phyloP scores from a whole-genome alignment of 345 rosid species.

The Hibiscus trionum region DNA sequence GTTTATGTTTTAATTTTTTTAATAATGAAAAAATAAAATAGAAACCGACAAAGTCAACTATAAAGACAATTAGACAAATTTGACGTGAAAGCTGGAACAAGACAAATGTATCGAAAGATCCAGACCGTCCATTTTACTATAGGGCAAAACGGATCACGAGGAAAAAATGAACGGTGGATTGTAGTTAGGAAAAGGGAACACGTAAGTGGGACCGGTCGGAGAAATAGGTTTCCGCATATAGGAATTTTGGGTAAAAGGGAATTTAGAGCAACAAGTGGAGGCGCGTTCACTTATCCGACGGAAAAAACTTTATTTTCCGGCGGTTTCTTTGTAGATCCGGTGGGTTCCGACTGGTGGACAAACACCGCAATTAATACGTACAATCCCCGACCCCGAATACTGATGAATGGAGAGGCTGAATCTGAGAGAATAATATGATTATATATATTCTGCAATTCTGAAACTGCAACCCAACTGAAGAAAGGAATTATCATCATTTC shows the following conservation, averaged over 20 bases:
- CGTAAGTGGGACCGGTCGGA: conserved; percentile 13
- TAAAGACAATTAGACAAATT: not conserved
- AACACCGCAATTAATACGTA: too few relatives aligned
- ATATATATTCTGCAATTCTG: not conserved
- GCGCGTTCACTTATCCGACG: not conserved
- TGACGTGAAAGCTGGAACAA: not conserved
- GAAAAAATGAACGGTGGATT: conserved; percentile 14
- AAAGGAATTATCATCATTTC: conserved; percentile 29
- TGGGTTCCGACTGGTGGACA: conserved; percentile 25
- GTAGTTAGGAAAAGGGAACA: conserved; percentile 12
- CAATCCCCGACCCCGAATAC: too few relatives aligned
- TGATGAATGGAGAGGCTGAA: too few relatives aligned
- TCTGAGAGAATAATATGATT: too few relatives aligned
- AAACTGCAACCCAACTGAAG: not conserved
- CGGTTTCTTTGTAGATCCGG: conserved; percentile 1
- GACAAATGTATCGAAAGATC: conserved; percentile 7
- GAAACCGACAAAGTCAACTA: conserved; percentile 15
- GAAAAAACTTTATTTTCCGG: conserved; percentile 12
- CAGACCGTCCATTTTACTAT: conserved; percentile 9
- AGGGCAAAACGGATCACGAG: not conserved
- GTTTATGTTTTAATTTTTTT: too few relatives aligned
- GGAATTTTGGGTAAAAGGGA: conserved; percentile 3
- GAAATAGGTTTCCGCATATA: conserved; percentile 8
- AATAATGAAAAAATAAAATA: not conserved
- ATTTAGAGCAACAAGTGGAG: not conserved